Evolutionary conservation across 371 early-diverging fungal genomes (phyloP).

Genomic region (Cokeromyces recurvatus): DNA sequence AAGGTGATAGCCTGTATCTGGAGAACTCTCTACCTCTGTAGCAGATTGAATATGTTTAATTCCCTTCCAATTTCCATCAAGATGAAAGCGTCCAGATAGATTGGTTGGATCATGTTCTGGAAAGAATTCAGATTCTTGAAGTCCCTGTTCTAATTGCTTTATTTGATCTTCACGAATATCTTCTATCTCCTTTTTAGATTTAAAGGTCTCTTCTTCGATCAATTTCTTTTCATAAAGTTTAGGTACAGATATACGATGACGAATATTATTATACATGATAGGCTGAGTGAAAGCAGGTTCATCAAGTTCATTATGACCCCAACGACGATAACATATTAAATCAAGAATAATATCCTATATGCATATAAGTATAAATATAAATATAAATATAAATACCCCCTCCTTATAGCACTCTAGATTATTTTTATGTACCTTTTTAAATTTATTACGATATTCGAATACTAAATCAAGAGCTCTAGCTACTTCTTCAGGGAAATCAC

Average conservation of each 20-base stretch:
- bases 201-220: constrained; percentile 33
- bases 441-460: constrained; percentile 86
- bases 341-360: constrained; percentile 82
- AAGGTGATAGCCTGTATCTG: constrained; percentile 56
- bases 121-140: constrained; percentile 53
- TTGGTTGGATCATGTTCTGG: constrained; percentile 1
- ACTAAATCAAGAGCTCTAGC: constrained; percentile 81
- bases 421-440: constrained; percentile 60
- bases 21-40: not conserved
- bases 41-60: constrained; percentile 42
- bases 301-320: constrained; percentile 98
- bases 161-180: constrained; percentile 52
- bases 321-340: constrained; percentile 88
- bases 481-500: constrained; percentile 92
- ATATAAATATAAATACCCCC: not conserved
- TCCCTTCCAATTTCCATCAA: constrained; percentile 68
- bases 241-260: constrained; percentile 78
- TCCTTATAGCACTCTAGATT: not conserved
- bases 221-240: constrained; percentile 73
- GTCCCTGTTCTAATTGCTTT: constrained; percentile 52
- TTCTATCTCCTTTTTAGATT: constrained; percentile 41
- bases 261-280: constrained; percentile 90
- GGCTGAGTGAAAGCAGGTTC: constrained; percentile 98
- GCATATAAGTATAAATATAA: too few species aligned
- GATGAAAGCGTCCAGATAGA: constrained; percentile 39